Base-by-base conservation (phyloP, 1,284 basidiomycete genomes). In the Volvariella volvacea region DNA sequence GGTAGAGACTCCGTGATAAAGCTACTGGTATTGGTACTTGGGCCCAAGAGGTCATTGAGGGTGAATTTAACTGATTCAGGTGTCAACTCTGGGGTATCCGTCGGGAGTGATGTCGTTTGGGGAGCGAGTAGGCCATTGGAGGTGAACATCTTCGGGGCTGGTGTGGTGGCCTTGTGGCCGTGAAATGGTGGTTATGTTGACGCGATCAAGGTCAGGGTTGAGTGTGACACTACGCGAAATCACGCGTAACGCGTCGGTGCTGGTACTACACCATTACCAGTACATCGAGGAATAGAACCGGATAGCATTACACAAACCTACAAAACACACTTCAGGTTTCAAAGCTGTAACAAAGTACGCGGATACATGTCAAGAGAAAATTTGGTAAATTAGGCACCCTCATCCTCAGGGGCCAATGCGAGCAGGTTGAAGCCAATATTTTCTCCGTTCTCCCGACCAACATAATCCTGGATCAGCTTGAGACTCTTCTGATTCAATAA, bases 341-440 rank as follows among this genome's bases (percentile, higher is more conserved):
- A n/a, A n/a, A n/a, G 12, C 6, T 28, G 12, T 12, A 28, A 6
- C 25, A 28, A 12, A 6, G 25, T 6, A 12, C 25, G 12, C 25
- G 12, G 25, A 12, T 6, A 28, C 25, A 28, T 12, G 12, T 28
- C 25, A 28, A 28, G 6, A 28, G 25, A 6, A 6, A 28, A 28
- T 6, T 28, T 12, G 25, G 12, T 28, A 6, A 6, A 28, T 28
- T 28, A 28, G 25, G 12, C 6, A 28, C 12, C 25, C 6, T 6
- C 6, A 6, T 31, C 14, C 22, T 34, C 9, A 15, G 42, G 33
- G 37, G 56, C 58, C 39, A 66, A 48, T 3, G 58, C 64, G 56
- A 65, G 53, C 21, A 66, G 50, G 51, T 58, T 62, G 46, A 65
- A 65, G 19, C 54, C 51, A 14, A 60, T 48, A 42, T 58, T 57